Evolutionary conservation across 2,329 filamentous ascomycete species (phyloP).

Genomic region (Aureobasidium sp.): DNA sequence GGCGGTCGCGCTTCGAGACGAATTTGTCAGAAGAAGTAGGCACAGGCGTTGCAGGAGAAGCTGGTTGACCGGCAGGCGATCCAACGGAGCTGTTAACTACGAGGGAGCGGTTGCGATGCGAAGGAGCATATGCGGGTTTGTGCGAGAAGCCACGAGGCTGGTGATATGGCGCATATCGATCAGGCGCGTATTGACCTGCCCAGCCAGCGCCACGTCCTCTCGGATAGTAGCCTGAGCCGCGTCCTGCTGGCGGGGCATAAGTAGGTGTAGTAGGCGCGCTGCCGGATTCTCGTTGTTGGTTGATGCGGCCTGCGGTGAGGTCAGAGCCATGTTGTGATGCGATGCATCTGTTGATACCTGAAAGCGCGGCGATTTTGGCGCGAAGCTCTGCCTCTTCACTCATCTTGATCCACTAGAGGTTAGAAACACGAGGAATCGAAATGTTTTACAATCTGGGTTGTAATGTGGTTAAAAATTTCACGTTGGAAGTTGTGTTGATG

Average conservation of each 20-base stretch:
- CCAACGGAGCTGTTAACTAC: conserved; percentile 10
- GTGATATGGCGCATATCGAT: conserved; percentile 14
- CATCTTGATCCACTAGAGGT: conserved; percentile 4
- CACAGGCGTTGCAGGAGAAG: conserved; percentile 8
- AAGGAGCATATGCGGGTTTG: conserved; percentile 10
- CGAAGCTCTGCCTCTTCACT: conserved; percentile 15
- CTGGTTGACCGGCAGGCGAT: background rate
- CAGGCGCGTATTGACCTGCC: background rate
- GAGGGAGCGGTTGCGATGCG: conserved; percentile 14
- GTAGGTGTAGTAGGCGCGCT: background rate
- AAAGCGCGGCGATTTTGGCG: conserved; percentile 15
- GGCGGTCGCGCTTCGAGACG: conserved; percentile 14
- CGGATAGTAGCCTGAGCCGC: background rate
- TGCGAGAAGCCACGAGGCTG: conserved; percentile 1
- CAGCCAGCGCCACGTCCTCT: conserved; percentile 1
- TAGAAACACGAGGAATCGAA: background rate
- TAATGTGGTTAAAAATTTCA: background rate
- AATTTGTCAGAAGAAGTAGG: background rate
- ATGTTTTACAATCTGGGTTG: background rate
- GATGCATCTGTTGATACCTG: conserved; percentile 2
- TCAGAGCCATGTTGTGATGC: background rate
- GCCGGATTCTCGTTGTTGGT: conserved; percentile 13
- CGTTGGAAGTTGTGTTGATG: background rate
- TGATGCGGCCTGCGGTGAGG: conserved; percentile 13
- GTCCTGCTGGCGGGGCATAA: background rate